Evolutionary conservation across 2,329 filamentous ascomycete species (phyloP).

Genomic region (Sclerotinia glacialis): DNA sequence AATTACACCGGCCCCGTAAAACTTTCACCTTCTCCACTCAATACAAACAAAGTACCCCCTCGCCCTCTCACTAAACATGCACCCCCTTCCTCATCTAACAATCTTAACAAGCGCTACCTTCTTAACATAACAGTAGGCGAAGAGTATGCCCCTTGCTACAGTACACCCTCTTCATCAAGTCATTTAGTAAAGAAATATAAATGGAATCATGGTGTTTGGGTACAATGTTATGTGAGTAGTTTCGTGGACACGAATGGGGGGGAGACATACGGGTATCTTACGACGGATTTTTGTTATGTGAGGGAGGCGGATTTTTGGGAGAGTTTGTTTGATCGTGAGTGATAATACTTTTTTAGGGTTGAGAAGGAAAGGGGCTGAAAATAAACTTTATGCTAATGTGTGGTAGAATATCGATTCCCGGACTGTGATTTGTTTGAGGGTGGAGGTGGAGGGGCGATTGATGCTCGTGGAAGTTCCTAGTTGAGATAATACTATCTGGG

Average conservation of each 20-base stretch:
- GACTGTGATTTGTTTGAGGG: not conserved
- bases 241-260: constrained; percentile 3
- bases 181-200: constrained; percentile 14
- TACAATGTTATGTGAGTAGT: constrained; percentile 9
- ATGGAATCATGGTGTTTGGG: constrained; percentile 15
- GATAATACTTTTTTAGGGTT: not conserved
- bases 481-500: not conserved
- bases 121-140: constrained; percentile 30
- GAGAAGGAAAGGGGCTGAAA: not conserved
- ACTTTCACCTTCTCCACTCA: not conserved
- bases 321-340: constrained; percentile 29
- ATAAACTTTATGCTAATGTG: not conserved
- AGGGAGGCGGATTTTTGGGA: constrained; percentile 28
- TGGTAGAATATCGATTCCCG: constrained; percentile 18
- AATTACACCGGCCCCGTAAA: constrained; percentile 22
- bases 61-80: not conserved
- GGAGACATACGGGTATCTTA: constrained; percentile 28
- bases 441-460: not conserved
- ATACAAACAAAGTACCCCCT: not conserved
- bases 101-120: constrained; percentile 23
- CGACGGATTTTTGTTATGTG: constrained; percentile 32
- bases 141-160: constrained; percentile 28
- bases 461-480: not conserved
- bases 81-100: not conserved
- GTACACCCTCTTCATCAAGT: not conserved